Percentiles rank a stretch among this genome's conserved stretches.
These are phyloP conservation scores for Colletotrichum aenigma DNA, from an alignment of 2,329 filamentous ascomycete genomes.

Conservation along the genomic window DNA sequence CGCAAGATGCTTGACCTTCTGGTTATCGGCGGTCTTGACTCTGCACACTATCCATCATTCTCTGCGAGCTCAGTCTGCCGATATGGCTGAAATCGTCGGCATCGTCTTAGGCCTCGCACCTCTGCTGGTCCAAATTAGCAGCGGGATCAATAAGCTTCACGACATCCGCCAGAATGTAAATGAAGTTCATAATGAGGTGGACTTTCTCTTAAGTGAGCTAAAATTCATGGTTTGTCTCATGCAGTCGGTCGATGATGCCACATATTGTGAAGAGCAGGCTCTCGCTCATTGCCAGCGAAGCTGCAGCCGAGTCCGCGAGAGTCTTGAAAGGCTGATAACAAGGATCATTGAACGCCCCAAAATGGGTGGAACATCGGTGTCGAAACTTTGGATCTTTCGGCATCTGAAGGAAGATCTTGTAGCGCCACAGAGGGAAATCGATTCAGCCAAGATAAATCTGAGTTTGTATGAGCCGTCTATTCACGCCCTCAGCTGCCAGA, in stretches of 20 bases:
- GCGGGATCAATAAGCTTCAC: neutral
- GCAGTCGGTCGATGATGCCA: neutral
- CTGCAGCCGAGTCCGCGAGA: neutral
- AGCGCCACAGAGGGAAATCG: neutral
- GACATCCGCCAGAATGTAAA: neutral
- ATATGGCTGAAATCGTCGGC: neutral
- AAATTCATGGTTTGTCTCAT: neutral
- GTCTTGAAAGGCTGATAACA: neutral
- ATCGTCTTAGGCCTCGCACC: neutral
- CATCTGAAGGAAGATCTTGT: neutral
- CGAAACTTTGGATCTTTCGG: neutral
- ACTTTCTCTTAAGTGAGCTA: neutral
- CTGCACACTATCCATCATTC: too few relatives aligned
- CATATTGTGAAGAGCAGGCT: neutral
- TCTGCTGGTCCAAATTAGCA: neutral
- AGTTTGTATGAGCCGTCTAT: neutral
- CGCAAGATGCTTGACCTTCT: too few relatives aligned
- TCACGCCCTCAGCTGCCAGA: rapidly evolving
- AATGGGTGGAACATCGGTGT: neutral
- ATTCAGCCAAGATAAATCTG: neutral
- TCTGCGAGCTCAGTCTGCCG: rapidly evolving
- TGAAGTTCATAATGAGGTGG: neutral
- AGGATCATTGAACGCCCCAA: neutral
- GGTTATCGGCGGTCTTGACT: too few relatives aligned
- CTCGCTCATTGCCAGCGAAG: neutral